Conservation (phyloP, 345 rosid species). For the Linum usitatissimum region DNA sequence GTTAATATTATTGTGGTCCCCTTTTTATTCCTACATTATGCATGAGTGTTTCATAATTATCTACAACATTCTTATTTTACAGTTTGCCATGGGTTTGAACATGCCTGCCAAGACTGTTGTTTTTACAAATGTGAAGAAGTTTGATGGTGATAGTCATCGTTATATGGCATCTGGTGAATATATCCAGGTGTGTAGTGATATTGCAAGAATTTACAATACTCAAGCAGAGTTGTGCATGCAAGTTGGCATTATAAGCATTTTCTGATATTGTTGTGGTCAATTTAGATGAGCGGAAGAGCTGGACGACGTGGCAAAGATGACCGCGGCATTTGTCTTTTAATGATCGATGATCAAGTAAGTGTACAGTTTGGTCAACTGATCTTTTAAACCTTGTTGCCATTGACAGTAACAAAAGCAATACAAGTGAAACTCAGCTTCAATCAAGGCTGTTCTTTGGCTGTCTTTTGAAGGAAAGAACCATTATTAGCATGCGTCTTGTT, state of each 20-base stretch:
- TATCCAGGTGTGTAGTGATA: slow-evolving; percentile 65
- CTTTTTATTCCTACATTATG: not conserved
- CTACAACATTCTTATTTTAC: slow-evolving; percentile 16
- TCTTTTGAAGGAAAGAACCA: not conserved
- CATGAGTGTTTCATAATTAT: not conserved
- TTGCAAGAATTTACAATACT: slow-evolving; percentile 1
- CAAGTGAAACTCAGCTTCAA: slow-evolving; percentile 1
- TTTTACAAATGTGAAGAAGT: slow-evolving; percentile 86
- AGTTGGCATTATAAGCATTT: not conserved
- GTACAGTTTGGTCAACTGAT: not conserved
- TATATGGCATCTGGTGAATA: slow-evolving; percentile 94
- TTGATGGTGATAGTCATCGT: slow-evolving; percentile 99
- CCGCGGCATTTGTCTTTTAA: slow-evolving; percentile 90
- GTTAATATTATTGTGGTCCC: not conserved
- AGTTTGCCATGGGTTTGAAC: slow-evolving; percentile 99
- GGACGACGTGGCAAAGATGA: slow-evolving; percentile 99
- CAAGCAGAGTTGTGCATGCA: not conserved
- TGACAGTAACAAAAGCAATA: not conserved
- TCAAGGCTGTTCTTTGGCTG: slow-evolving; percentile 6
- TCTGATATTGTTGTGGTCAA: slow-evolving; percentile 15
- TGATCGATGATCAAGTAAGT: slow-evolving; percentile 88
- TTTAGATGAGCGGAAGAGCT: slow-evolving; percentile 98
- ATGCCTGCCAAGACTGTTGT: slow-evolving; percentile 99
- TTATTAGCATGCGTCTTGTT: slow-evolving; percentile 8
- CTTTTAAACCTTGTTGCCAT: not conserved